Percentiles rank a stretch among this genome's conserved stretches.
phyloP scores from a whole-genome alignment of 805 yeast genomes.

The Saccharomycopsis capsularis region DNA sequence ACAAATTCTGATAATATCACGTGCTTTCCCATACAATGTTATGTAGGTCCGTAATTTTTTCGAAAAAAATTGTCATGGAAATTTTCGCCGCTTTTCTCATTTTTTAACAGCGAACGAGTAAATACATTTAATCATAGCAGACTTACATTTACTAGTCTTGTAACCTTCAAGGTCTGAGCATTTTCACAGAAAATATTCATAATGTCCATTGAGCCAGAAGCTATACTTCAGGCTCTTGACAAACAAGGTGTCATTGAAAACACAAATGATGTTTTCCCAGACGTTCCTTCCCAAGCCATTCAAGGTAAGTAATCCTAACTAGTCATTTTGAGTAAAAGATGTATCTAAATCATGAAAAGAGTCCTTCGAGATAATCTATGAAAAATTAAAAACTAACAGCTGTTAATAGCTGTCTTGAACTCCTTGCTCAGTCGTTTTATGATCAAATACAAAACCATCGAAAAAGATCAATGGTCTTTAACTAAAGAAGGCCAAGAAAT shows the following conservation, averaged over 20 bases:
- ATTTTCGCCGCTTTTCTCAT: too few relatives aligned
- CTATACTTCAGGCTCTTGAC: constrained; percentile 57
- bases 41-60: too few relatives aligned
- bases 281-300: constrained; percentile 52
- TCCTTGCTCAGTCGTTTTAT: constrained; percentile 80
- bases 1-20: too few relatives aligned
- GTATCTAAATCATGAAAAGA: background rate
- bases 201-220: constrained; percentile 23
- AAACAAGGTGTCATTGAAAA: constrained; percentile 58
- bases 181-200: too few relatives aligned
- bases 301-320: constrained; percentile 36
- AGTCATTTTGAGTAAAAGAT: too few relatives aligned
- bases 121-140: too few relatives aligned
- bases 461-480: constrained; percentile 66
- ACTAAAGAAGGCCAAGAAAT: constrained; percentile 80
- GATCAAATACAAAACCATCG: constrained; percentile 66
- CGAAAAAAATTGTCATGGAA: too few relatives aligned
- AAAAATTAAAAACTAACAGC: background rate
- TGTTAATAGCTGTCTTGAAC: constrained; percentile 56
- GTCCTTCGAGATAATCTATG: too few relatives aligned
- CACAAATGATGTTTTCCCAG: constrained; percentile 62
- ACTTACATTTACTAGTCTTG: too few relatives aligned
- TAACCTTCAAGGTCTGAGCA: too few relatives aligned
- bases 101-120: too few relatives aligned
- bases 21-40: too few relatives aligned